phyloP scores from a whole-genome alignment of 1,284 basidiomycete genomes.

The Rhodotorula sp. region DNA sequence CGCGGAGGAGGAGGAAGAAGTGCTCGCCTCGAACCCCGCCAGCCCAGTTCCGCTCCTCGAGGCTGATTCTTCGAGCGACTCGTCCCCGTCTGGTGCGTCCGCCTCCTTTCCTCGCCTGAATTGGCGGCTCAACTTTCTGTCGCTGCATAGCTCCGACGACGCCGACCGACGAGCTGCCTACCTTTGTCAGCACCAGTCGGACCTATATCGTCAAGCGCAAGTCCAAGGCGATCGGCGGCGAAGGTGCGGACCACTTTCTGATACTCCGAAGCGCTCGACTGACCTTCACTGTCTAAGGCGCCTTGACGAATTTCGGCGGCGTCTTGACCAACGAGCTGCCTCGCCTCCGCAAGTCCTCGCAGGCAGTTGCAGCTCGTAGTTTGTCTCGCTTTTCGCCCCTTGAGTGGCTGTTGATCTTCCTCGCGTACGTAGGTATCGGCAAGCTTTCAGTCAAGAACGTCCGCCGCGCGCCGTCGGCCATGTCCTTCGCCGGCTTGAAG shows the following conservation, averaged over 20 bases:
- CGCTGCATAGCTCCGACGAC: not conserved
- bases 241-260: no score
- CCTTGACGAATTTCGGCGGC: not conserved
- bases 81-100: not conserved
- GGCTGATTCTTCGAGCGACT: not conserved
- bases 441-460: slow-evolving; percentile 21
- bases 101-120: no score
- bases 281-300: no score
- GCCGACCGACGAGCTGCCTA: not conserved
- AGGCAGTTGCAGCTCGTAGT: not conserved
- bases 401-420: not conserved
- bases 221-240: not conserved
- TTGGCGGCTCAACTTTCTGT: no score
- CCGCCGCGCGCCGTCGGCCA: slow-evolving; percentile 14
- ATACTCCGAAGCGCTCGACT: not conserved
- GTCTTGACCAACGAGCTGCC: not conserved
- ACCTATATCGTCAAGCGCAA: not conserved
- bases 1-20: not conserved
- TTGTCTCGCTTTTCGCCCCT: not conserved
- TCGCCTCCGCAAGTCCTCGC: not conserved
- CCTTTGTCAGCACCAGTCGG: not conserved
- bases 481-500: slow-evolving; percentile 19
- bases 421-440: slow-evolving; percentile 1
- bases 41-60: not conserved
- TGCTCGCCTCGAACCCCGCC: not conserved